A percentile compares a stretch with the other conserved stretches of the same genome.
Evolutionary conservation across 2,329 filamentous ascomycete species (phyloP).

Genomic region (Penicillium sp.): DNA sequence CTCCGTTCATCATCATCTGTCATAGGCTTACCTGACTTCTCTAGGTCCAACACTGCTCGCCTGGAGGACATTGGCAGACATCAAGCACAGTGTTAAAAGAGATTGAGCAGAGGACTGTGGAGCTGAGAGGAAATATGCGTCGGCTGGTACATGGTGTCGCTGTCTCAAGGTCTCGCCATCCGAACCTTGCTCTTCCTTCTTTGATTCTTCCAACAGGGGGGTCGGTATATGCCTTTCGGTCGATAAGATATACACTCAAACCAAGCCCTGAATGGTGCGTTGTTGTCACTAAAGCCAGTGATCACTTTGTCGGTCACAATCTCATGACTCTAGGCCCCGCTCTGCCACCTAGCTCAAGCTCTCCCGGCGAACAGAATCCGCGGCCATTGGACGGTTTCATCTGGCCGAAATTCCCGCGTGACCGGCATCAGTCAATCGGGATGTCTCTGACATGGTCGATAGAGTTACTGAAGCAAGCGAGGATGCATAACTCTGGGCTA

Average conservation of each 20-base stretch:
- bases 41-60: neutral
- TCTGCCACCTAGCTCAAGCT: neutral
- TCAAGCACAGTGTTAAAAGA: neutral
- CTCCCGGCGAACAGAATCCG: neutral
- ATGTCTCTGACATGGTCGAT: neutral
- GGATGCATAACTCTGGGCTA: neutral
- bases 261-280: neutral
- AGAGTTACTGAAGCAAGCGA: neutral
- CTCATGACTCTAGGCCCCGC: neutral
- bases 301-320: neutral
- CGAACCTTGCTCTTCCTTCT: neutral
- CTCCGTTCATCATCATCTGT: neutral
- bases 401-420: neutral
- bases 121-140: neutral
- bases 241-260: neutral
- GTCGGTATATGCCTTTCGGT: neutral
- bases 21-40: neutral
- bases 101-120: neutral
- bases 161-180: neutral
- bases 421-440: neutral
- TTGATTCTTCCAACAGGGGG: neutral
- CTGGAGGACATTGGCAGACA: neutral
- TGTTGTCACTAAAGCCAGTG: neutral
- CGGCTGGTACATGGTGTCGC: neutral
- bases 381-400: neutral